Evolutionary conservation across 495 filamentous ascomycete species (phyloP).

Genomic region (Penicillium cosmopolitanum): DNA sequence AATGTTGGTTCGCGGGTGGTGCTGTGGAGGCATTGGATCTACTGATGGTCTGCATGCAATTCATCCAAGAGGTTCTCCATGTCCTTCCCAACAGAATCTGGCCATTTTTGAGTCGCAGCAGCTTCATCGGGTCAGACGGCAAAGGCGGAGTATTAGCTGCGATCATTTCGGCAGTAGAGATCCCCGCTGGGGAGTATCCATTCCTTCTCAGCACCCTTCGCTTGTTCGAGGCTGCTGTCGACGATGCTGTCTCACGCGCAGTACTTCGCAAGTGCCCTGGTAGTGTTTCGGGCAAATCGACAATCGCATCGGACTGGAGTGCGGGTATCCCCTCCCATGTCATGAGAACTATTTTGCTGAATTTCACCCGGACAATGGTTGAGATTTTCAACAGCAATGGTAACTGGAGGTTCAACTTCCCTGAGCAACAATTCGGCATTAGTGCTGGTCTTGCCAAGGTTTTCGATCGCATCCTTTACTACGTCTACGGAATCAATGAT

Average conservation of each 20-base stretch:
- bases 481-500: constrained; percentile 73
- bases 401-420: constrained; percentile 78
- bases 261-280: constrained; percentile 68
- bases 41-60: constrained; percentile 75
- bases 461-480: constrained; percentile 72
- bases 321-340: constrained; percentile 76
- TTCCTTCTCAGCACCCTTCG: constrained; percentile 72
- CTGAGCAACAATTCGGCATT: constrained; percentile 66
- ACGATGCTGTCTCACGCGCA: constrained; percentile 72
- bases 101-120: constrained; percentile 82
- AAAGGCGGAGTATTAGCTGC: constrained; percentile 72
- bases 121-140: constrained; percentile 71
- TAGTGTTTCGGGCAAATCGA: constrained; percentile 55
- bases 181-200: constrained; percentile 73
- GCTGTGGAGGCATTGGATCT: constrained; percentile 58
- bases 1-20: constrained; percentile 57
- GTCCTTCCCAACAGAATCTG: constrained; percentile 83
- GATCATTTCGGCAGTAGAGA: constrained; percentile 75
- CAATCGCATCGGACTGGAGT: constrained; percentile 57
- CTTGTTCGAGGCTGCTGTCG: constrained; percentile 73
- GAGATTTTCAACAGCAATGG: constrained; percentile 81
- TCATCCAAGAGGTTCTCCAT: constrained; percentile 68
- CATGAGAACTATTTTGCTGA: constrained; percentile 70
- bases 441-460: constrained; percentile 61
- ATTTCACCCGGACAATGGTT: constrained; percentile 70